Evolutionary conservation across 176 grass and related monocot species (phyloP), one percentile per base, ranked within the genome.

Genomic region (Cenchrus fungigraminus): DNA sequence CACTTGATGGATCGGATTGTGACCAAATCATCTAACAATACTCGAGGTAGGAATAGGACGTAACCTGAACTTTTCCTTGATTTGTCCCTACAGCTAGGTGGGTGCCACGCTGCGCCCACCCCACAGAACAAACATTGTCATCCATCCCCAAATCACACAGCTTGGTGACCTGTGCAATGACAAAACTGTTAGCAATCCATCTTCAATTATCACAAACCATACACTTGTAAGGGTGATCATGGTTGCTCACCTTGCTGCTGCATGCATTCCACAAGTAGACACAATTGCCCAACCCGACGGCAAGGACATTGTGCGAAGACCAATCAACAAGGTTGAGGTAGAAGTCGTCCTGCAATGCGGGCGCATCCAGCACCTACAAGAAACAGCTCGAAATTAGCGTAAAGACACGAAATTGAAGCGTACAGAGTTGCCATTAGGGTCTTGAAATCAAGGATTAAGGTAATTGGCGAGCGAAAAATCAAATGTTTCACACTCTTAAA

Each of bases 191-290:
- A 79, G 79, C 0, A 17, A 60, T 72, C 42, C 1, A n/a, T 44
- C 45, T 72, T 13, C 8, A 87, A 63, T 15, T 56, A 37, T 8
- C 68, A 12, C 25, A 65, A 29, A 71, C 20, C 17, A 56, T 50
- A 37, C 19, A 20, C 13, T 10, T 9, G 15, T 12, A 51, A 74
- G 14, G 50, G 50, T 61, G 42, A 0, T 45, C 14, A 6, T 3
- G 61, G 61, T 61, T 65, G 20, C 74, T 69, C n/a, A 94, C 97
- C 90, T 99, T 99, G 86, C 97, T 99, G 77, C 94, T 99, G 87
- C 97, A 99, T 1, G 97, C 97, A 85, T 99, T 99, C 97, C 97
- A 99, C 45, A 97, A 68, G 73, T 99, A 99, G 29, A 99, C 94
- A 52, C 90, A 97, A 87, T 92, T 97, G 51, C 97, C 97, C 84